Evolutionary conservation across 768 basidiomycete genomes (phyloP).

Genomic region (Amanita pseudoporphyria): DNA sequence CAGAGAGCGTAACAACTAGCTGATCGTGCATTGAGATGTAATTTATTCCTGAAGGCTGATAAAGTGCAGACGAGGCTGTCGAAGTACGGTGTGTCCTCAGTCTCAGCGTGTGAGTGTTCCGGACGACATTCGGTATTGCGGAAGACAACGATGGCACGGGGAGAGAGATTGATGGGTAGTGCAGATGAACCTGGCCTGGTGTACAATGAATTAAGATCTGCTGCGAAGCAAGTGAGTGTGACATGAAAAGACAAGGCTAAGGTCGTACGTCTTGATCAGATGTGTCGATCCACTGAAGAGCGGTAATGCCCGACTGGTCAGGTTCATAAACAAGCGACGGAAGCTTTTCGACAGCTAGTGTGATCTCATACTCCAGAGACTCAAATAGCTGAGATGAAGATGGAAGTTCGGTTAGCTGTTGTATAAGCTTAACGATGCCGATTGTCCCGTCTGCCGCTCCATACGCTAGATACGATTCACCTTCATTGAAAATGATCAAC

Average conservation of each 20-base stretch:
- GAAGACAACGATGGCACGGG: conserved; percentile 12
- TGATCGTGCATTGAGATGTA: conserved; percentile 42
- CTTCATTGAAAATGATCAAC: conserved; percentile 24
- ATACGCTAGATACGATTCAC: conserved; percentile 48
- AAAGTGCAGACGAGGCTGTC: conserved; percentile 41
- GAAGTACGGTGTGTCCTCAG: conserved; percentile 1
- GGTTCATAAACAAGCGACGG: conserved; percentile 20
- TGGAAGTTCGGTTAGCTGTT: conserved; percentile 18
- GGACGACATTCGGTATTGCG: conserved; percentile 33
- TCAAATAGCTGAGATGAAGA: conserved; percentile 17
- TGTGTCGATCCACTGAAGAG: conserved; percentile 46
- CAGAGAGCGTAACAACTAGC: conserved; percentile 50
- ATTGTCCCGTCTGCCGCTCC: conserved; percentile 49
- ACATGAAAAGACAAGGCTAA: conserved; percentile 16
- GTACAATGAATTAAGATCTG: conserved; percentile 48
- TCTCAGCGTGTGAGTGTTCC: conserved; percentile 13
- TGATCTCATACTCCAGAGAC: conserved; percentile 24
- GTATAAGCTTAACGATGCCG: conserved; percentile 43
- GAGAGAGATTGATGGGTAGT: conserved; percentile 23
- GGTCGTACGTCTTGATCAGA: conserved; percentile 16
- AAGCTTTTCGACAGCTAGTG: conserved; percentile 20
- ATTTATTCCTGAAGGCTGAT: conserved; percentile 48
- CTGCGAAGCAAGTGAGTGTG: conserved; percentile 20
- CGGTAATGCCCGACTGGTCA: conserved; percentile 37
- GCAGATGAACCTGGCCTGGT: conserved; percentile 53